Evolutionary conservation across 345 rosid genomes (phyloP).

Genomic region (Triadica sebifera): DNA sequence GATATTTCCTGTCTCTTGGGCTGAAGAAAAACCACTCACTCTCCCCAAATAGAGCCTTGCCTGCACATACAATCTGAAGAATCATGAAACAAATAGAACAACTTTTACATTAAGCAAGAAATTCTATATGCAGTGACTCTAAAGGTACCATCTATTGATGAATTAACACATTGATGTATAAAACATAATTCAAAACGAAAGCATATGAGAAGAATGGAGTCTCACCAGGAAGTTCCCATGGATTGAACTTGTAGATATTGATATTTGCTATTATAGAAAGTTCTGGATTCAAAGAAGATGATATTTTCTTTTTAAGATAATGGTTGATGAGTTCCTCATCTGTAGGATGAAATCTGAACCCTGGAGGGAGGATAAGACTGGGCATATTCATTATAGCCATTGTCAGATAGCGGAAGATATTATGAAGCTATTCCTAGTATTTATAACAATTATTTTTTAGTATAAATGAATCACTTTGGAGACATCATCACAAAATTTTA

Average conservation of each 20-base stretch:
- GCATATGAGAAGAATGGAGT: slow-evolving; percentile 1
- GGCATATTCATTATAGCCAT: slow-evolving; percentile 17
- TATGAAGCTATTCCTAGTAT: not conserved
- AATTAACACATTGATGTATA: too few species aligned
- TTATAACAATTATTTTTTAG: not conserved
- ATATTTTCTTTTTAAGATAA: slow-evolving; percentile 33
- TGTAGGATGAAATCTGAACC: slow-evolving; percentile 51
- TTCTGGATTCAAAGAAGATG: slow-evolving; percentile 25
- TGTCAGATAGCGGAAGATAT: not conserved
- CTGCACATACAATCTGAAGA: slow-evolving; percentile 12
- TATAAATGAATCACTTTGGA: not conserved
- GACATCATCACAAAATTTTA: not conserved
- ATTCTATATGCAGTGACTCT: not conserved
- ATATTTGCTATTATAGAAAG: slow-evolving; percentile 39
- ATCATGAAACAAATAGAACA: slow-evolving; percentile 3
- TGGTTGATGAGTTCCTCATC: slow-evolving; percentile 44
- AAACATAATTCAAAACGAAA: too few species aligned
- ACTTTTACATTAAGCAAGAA: not conserved
- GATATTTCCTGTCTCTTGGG: slow-evolving; percentile 43
- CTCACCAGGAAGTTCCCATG: slow-evolving; percentile 49
- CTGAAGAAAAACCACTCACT: slow-evolving; percentile 46
- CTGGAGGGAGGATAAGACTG: slow-evolving; percentile 29
- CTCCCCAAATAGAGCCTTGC: slow-evolving; percentile 37
- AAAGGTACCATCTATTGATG: not conserved
- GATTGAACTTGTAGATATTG: slow-evolving; percentile 43